Conservation (phyloP, 352 stramenopile genomes). For the Bremia lactucae region DNA sequence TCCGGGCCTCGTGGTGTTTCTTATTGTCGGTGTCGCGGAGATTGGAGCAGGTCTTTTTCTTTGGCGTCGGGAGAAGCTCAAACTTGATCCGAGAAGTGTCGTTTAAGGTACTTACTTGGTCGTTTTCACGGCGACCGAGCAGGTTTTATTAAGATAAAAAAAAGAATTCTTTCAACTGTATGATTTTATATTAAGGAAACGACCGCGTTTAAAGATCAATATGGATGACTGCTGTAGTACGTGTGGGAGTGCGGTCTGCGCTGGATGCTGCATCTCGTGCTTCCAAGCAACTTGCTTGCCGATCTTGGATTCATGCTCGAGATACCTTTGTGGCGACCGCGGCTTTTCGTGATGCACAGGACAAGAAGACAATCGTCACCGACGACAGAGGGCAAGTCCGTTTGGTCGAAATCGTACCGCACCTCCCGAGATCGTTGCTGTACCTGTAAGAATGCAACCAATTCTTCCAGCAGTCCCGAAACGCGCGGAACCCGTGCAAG, state of each 20-base stretch:
- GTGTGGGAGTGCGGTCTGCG: slow-evolving; percentile 14
- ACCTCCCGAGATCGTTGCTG: slow-evolving; percentile 4
- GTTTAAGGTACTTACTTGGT: not conserved
- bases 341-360: slow-evolving; percentile 17
- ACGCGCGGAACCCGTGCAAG: too few relatives aligned
- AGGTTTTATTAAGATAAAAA: not conserved
- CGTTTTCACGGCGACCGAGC: not conserved
- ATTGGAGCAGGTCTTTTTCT: slow-evolving; percentile 31
- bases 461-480: too few relatives aligned
- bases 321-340: slow-evolving; percentile 12
- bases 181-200: not conserved
- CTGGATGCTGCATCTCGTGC: slow-evolving; percentile 19
- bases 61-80: slow-evolving; percentile 23
- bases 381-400: not conserved
- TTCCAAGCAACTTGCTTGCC: slow-evolving; percentile 8
- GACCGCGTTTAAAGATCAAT: too few relatives aligned
- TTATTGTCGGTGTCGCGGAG: slow-evolving; percentile 33
- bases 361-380: slow-evolving; percentile 1
- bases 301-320: slow-evolving; percentile 10
- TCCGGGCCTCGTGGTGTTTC: slow-evolving; percentile 42
- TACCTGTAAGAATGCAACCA: slow-evolving; percentile 17
- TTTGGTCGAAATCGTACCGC: slow-evolving; percentile 4
- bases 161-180: not conserved
- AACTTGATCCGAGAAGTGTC: not conserved
- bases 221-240: slow-evolving; percentile 18